Evolutionary conservation across 148 eudicot genomes (phyloP).

Genomic region (Cornus florida): DNA sequence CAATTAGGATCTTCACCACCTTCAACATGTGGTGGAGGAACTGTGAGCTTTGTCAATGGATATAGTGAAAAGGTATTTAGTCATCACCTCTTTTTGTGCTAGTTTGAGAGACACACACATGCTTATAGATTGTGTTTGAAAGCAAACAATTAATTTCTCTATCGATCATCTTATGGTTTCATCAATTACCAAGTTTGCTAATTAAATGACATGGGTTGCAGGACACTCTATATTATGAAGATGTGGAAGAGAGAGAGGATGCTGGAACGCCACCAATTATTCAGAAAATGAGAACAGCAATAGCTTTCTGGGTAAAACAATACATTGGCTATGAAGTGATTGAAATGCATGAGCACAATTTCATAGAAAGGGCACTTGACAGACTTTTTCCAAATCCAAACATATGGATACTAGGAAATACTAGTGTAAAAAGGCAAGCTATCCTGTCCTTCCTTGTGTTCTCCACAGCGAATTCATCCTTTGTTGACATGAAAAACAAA

Average conservation of each 20-base stretch:
- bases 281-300: slow-evolving; percentile 42
- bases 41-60: too few species aligned
- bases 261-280: slow-evolving; percentile 51
- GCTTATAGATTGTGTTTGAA: too few species aligned
- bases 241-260: slow-evolving; percentile 45
- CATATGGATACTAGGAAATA: slow-evolving; percentile 31
- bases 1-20: too few species aligned
- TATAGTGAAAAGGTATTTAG: slow-evolving; percentile 34
- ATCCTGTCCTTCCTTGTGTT: slow-evolving; percentile 43
- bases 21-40: too few species aligned
- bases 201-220: background rate
- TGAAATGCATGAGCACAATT: slow-evolving; percentile 19
- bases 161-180: too few species aligned
- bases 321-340: slow-evolving; percentile 37
- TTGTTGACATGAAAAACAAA: background rate
- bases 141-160: too few species aligned
- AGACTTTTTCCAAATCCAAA: slow-evolving; percentile 24
- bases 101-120: too few species aligned
- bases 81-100: too few species aligned
- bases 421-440: slow-evolving; percentile 11
- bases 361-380: slow-evolving; percentile 26
- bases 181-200: too few species aligned
- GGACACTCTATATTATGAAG: slow-evolving; percentile 37
- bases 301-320: slow-evolving; percentile 52
- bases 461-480: slow-evolving; percentile 11